Conservation (phyloP, 1,139 yeast genomes). For the Zygosaccharomyces sapae region DNA sequence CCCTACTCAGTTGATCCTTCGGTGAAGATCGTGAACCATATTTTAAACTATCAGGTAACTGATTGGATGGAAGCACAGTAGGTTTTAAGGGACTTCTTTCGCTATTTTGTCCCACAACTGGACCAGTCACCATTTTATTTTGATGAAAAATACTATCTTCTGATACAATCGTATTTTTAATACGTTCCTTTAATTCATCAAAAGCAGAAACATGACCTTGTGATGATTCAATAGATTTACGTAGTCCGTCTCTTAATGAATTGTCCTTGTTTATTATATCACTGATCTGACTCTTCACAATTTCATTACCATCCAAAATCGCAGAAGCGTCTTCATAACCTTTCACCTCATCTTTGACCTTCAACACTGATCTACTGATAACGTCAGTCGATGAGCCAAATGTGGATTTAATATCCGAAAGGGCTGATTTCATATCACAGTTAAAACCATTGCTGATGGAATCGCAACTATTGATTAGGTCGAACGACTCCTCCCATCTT, state of each 20-base stretch:
- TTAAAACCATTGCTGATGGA: conserved; percentile 30
- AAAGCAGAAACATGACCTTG: conserved; percentile 17
- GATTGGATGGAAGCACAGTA: conserved; percentile 7
- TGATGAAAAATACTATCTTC: neutral
- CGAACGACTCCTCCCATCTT: conserved; percentile 38
- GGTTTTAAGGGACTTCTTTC: conserved; percentile 13
- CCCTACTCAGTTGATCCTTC: conserved; percentile 7
- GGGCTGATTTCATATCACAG: conserved; percentile 20
- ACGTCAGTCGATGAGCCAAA: conserved; percentile 15
- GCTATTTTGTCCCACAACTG: conserved; percentile 6
- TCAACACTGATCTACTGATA: conserved; percentile 19
- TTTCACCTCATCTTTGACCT: conserved; percentile 21
- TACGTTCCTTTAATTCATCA: conserved; percentile 17
- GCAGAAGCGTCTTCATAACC: conserved; percentile 15
- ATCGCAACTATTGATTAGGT: conserved; percentile 38
- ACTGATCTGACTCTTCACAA: conserved; percentile 19
- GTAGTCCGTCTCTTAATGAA: conserved; percentile 13
- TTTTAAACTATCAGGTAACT: conserved; percentile 1
- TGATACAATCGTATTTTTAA: conserved; percentile 11
- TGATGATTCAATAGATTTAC: conserved; percentile 13
- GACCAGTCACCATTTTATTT: conserved; percentile 1
- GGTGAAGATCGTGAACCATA: conserved; percentile 10
- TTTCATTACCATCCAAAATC: conserved; percentile 13
- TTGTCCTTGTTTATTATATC: conserved; percentile 16
- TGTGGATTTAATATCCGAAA: conserved; percentile 18